Evolutionary conservation across 2,329 filamentous ascomycete species (phyloP), one percentile per base, ranked within the genome.

Genomic region (Aphanocladium album): DNA sequence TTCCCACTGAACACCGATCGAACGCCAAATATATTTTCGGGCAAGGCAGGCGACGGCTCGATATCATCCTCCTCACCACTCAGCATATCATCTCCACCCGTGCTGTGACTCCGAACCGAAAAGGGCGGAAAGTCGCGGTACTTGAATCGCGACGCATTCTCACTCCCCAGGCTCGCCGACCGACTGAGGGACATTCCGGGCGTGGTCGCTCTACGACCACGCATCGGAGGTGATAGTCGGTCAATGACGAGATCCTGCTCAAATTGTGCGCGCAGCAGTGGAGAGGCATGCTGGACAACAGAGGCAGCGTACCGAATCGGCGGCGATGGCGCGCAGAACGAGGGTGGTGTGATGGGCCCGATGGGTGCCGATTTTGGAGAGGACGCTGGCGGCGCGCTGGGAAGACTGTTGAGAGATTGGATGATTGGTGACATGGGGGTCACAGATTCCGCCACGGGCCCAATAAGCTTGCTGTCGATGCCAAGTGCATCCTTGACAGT

Each of bases 161-260:
- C 71, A 47, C 67, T 74, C 6, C 70, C 74, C 59, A 72, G 63
- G 54, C 73, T 75, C 23, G 69, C 67, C 5, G 74, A 75, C 1
- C 74, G 69, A n/a, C 71, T 74, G 0, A 75, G 62, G 0, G 73
- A 69, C 0, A 69, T 65, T 2, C 39, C 49, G 1, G 47, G n/a
- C 21, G 27, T 12, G 35, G 27, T 27, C 9, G 57, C 57, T n/a
- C 69, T 63, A 2, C 70, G 70, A 2, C 55, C 56, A 12, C 71
- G 65, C 0, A 71, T 56, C 7, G 72, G 73, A 0, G 74, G 74
- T 0, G 74, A 76, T 2, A 76, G 66, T 4, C 74, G 69, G 53
- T 76, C 73, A 1, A 76, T 68, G 21, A 73, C 72, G 1, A 76
- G 68, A 19, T 76, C 74, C 46, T 76, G 74, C 6, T 76, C 74